Percentiles rank a stretch among this genome's conserved stretches.
Conservation (phyloP, 805 yeast genomes). For the Cyberlindnera euphorbiae region DNA sequence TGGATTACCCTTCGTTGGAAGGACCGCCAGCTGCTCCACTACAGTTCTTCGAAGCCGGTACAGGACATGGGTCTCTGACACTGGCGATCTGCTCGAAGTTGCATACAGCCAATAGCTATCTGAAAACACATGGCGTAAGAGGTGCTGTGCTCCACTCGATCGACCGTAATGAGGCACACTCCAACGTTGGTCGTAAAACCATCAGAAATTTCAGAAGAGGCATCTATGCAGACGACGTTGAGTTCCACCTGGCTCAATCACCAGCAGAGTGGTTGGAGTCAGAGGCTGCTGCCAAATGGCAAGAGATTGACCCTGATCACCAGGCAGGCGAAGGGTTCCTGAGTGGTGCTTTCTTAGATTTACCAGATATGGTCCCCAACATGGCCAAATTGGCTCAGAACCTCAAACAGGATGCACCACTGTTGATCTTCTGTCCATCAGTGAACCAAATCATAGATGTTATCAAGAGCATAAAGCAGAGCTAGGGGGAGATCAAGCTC, state of each 20-base stretch:
- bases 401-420: slow-evolving; percentile 37
- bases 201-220: slow-evolving; percentile 38
- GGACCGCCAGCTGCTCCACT: slow-evolving; percentile 23
- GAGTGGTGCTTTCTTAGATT: slow-evolving; percentile 42
- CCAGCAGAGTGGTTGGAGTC: slow-evolving; percentile 37
- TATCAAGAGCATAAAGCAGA: slow-evolving; percentile 28
- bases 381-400: slow-evolving; percentile 29
- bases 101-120: slow-evolving; percentile 40
- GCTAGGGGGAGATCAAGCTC: slow-evolving; percentile 29
- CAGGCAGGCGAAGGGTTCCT: slow-evolving; percentile 28
- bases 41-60: slow-evolving; percentile 48
- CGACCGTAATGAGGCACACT: slow-evolving; percentile 37
- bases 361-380: slow-evolving; percentile 39
- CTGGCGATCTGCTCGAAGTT: slow-evolving; percentile 37
- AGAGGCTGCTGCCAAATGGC: slow-evolving; percentile 25
- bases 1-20: slow-evolving; percentile 33
- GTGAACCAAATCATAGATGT: slow-evolving; percentile 43
- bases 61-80: slow-evolving; percentile 50
- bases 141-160: slow-evolving; percentile 45
- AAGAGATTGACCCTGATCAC: slow-evolving; percentile 16
- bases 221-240: slow-evolving; percentile 39
- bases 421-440: slow-evolving; percentile 44
- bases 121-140: slow-evolving; percentile 25
- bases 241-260: slow-evolving; percentile 38
- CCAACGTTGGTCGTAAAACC: slow-evolving; percentile 37